Evolutionary conservation across 2,329 filamentous ascomycete genomes (phyloP), one percentile per base, ranked within the genome.

Genomic region (Cadophora sp.): DNA sequence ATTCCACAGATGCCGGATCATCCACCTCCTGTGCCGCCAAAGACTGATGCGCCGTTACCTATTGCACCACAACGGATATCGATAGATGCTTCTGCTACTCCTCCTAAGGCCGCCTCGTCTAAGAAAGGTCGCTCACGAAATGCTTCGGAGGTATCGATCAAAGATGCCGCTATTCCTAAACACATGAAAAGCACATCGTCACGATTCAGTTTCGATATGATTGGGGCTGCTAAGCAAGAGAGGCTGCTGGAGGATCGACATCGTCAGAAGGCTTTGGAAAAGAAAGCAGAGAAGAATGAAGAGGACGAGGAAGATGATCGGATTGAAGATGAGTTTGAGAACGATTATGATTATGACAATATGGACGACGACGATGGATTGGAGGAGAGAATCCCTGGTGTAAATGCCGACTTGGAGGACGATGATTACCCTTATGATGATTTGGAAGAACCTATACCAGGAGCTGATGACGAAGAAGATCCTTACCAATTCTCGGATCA

Each of bases 181-280:
- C 87, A 90, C 69, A 90, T 90, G 87, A 90, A 89, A 78, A 94
- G 91, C 76, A 92, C 89, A 13, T 92, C 91, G 0, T 93, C 91
- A 0, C 83, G 92, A 16, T 94, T 95, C 75, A 94, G 91, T 73
- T 95, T 95, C 74, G 91, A 94, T 74, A 92, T 94, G 83, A 86
- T 89, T 18, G 90, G 89, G 5, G 87, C 87, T 6, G 90, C 90
- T 16, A 85, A 87, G 67, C 84, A 89, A 73, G 88, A 90, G 77
- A 90, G 89, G 77, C 77, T 91, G 45, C 80, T 94, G 48, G 92
- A 93, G 76, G 92, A 93, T 72, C 85, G 88, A 58, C 91, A 93
- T 76, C 83, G 89, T 18, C 85, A 91, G 71, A 87, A 88, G 63
- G 87, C 89, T 68, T 81, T 89, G 36, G 88, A 90, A 66, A 89